Evolutionary conservation across 1,284 basidiomycete species (phyloP).

Genomic region (Boletus semigastroideus): DNA sequence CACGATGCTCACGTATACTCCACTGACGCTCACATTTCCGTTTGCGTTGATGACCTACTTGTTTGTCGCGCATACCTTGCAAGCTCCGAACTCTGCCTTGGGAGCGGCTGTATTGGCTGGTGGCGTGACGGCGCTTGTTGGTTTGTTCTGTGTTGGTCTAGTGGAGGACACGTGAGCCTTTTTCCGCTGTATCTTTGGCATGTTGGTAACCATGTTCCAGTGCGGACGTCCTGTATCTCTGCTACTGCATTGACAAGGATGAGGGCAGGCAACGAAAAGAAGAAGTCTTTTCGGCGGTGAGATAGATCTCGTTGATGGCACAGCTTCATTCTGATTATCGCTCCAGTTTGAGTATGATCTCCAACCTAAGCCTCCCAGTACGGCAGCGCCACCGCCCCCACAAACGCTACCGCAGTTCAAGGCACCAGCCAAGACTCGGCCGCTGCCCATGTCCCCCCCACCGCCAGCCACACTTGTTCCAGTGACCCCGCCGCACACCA

Average conservation of each 20-base stretch:
- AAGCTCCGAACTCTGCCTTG: constrained; percentile 76
- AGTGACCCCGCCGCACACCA: constrained; percentile 4
- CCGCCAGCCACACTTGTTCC: constrained; percentile 15
- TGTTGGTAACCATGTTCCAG: constrained; percentile 26
- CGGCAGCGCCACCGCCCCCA: constrained; percentile 4
- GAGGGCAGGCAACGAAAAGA: constrained; percentile 59
- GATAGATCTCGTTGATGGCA: constrained; percentile 28
- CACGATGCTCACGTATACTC: constrained; percentile 77
- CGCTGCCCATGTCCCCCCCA: constrained; percentile 14
- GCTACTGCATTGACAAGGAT: constrained; percentile 86
- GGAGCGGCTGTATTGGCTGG: constrained; percentile 78
- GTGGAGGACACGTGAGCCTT: constrained; percentile 71
- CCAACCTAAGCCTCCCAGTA: constrained; percentile 33
- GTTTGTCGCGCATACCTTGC: constrained; percentile 82
- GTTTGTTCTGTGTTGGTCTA: constrained; percentile 79
- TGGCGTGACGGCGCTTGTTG: constrained; percentile 77
- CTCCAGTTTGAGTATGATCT: constrained; percentile 45
- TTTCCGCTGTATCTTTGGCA: not conserved
- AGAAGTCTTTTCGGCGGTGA: constrained; percentile 70
- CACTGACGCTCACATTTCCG: constrained; percentile 76
- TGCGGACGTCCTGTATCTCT: constrained; percentile 84
- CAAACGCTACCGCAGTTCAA: constrained; percentile 11
- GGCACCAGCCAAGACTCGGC: constrained; percentile 4
- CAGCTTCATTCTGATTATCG: constrained; percentile 6
- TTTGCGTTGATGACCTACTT: constrained; percentile 83